Base-by-base conservation (phyloP, 2,329 filamentous ascomycete species). In the Fusarium burgessii region DNA sequence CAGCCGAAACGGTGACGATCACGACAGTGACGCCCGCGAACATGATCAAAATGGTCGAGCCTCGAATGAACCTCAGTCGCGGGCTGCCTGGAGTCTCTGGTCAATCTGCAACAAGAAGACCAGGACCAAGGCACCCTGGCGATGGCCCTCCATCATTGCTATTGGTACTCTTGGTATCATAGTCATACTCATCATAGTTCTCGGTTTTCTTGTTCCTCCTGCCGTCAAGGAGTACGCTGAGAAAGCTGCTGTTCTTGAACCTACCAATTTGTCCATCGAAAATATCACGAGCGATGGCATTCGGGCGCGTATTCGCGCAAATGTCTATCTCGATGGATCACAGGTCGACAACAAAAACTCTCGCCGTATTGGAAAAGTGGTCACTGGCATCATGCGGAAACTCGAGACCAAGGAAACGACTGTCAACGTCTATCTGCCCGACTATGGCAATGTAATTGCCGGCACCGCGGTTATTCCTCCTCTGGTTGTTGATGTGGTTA, bases 151-250 rank as follows among this genome's bases (percentile, higher is more conserved):
- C 40, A 84, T 94, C 35, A 85, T 97, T 40, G 92, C 95, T 33
- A 88, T 97, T 67, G 73, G 86, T 2, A 62, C 92, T 4, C 82
- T 98, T 12, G 92, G 87, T 51, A 72, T 88, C 3, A 76, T 90
- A 10, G 85, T 91, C 9, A 75, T 95, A 25, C 79, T 86, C 32
- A 93, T 97, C 73, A 90, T 98, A 63, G 81, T 92, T 18, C 83
- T 95, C 60, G 93, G 91, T 18, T 97, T 97, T 82, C 88, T 97
- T 58, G 89, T 92, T 1, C 95, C 95, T 4, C 90, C 92, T 18
- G 89, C 91, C 11, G 89, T 97, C 14, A 90, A 97, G 80, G 88
- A 93, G 78, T 99, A 99, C 80, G 93, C 92, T 51, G 92, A 95
- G 81, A 87, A 95, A 79, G 93, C 95, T 6, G 87, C 91, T 27